Evolutionary conservation across 2,329 filamentous ascomycete species (phyloP), one percentile per base, ranked within the genome.

Genomic region (Trichoderma guizhouense): DNA sequence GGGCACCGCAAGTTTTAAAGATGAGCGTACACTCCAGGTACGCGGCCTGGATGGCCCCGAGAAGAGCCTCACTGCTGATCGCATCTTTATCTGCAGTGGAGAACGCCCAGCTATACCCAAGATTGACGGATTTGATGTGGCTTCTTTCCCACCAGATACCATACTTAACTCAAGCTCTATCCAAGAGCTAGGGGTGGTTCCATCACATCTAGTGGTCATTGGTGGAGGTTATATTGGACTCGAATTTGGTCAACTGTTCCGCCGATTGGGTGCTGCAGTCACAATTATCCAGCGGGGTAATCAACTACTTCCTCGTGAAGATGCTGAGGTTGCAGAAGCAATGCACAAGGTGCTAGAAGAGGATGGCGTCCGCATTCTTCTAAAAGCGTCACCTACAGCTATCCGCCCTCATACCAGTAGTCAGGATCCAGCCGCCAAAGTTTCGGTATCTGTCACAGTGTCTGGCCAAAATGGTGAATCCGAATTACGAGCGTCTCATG

Each of bases 171-270:
- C 84, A 9, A 87, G 84, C 0, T 82, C 81, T 57, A 80, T 87
- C 55, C 82, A 84, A 78, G 85, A 87, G 73, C 77, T 87, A 5
- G 81, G 76, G 18, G 76, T 78, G 14, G 82, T 68, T 3, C 86
- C 86, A 2, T 75, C 79, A 14, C 84, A 86, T 77, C 79, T 88
- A 4, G 77, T 87, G 43, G 82, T 88, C 1, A 72, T 88, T n/a
- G 86, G 86, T 1, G 86, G 86, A 5, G 86, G 86, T 5, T 86
- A 86, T 71, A 81, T 88, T 36, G 86, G 86, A 1, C 77, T 88
- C 12, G 86, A 88, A 74, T 88, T 88, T 73, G 86, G 82, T 2
- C 86, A 88, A 77, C 79, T 87, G 30, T 86, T 87, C 77, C 79
- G 82, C 1, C 80, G 86, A 21, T 77, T 88, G 15, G 86, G 86